phyloP scores from a whole-genome alignment of 2,329 filamentous ascomycete genomes.

The Chaetomiaceae sp. region DNA sequence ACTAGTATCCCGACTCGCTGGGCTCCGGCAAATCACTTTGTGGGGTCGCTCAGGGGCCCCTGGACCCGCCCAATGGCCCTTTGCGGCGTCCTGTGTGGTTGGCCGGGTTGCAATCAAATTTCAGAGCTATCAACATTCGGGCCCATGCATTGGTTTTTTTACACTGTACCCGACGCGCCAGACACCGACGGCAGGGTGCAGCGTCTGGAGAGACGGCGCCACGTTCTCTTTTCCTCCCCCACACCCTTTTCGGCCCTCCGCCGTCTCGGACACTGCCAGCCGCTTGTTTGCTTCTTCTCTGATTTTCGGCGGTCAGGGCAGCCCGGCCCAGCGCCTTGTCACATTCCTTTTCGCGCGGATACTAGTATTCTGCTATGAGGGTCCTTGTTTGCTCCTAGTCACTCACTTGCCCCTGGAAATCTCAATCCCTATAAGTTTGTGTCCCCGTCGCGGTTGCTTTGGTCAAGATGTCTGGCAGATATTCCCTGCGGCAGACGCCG shows the following conservation, averaged over 20 bases:
- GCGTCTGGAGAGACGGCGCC: background rate
- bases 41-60: background rate
- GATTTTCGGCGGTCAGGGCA: too few species aligned
- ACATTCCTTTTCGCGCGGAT: background rate
- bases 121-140: conserved; percentile 9
- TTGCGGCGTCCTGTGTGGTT: background rate
- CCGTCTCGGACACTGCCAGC: background rate
- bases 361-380: background rate
- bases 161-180: background rate
- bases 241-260: background rate
- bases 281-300: background rate
- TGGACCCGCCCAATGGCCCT: background rate
- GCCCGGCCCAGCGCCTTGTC: background rate
- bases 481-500: conserved; percentile 30
- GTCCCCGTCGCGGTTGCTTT: background rate
- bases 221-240: conserved; percentile 1
- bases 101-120: conserved; percentile 7
- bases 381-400: background rate
- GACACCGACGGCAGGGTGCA: conserved; percentile 3
- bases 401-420: background rate
- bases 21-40: background rate
- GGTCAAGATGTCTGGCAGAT: conserved; percentile 27
- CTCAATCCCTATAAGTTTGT: conserved; percentile 6
- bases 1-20: background rate
- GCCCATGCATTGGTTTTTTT: conserved; percentile 6